Conservation (phyloP, 192 early-diverging fungal species). For the Piromyces finnis region DNA sequence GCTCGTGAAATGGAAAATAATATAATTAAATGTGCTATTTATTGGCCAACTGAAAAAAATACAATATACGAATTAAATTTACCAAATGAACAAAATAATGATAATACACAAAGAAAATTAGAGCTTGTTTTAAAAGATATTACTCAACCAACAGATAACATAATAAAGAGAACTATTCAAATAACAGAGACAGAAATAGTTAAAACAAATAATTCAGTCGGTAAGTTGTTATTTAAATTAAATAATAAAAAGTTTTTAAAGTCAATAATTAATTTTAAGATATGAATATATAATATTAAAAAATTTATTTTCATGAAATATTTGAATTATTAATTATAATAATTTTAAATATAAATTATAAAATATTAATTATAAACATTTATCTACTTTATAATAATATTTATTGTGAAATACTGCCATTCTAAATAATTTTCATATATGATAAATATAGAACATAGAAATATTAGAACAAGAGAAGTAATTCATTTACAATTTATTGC, state of each 20-base stretch:
- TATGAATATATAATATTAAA: too few species aligned
- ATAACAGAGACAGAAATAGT: not conserved
- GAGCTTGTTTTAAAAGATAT: not conserved
- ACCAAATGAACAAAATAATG: not conserved
- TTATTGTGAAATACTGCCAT: too few species aligned
- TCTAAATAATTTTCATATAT: too few species aligned
- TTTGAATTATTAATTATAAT: too few species aligned
- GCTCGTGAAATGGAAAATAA: constrained; percentile 60
- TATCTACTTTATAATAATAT: too few species aligned
- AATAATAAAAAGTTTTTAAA: too few species aligned
- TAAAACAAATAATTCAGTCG: not conserved
- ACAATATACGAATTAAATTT: not conserved
- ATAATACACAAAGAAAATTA: not conserved
- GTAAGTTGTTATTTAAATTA: too few species aligned
- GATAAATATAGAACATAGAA: not conserved
- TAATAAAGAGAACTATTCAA: not conserved
- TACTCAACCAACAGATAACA: not conserved
- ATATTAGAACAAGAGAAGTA: not conserved
- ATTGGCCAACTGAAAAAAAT: constrained; percentile 55
- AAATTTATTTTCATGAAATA: too few species aligned
- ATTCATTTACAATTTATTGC: not conserved
- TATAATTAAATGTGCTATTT: constrained; percentile 59
- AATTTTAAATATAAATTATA: too few species aligned
- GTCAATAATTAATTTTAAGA: too few species aligned
- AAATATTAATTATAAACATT: too few species aligned